phyloP scores from a whole-genome alignment of 331 rosid genomes.

The Quercus phellos region DNA sequence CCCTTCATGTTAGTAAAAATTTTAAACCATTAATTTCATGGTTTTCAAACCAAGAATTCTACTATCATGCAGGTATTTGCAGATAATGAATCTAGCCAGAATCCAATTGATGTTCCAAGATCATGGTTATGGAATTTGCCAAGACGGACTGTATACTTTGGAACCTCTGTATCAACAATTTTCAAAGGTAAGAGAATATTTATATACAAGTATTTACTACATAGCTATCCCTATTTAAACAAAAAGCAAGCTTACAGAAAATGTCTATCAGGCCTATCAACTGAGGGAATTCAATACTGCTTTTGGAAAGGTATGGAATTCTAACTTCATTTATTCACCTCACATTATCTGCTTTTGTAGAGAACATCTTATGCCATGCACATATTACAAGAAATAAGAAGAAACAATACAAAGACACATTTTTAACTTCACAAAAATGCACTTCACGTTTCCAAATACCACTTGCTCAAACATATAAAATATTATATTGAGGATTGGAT shows the following conservation, averaged over 20 bases:
- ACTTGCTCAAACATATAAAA: not conserved
- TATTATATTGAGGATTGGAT: not conserved
- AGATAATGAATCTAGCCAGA: conserved; percentile 67
- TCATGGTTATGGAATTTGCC: conserved; percentile 88
- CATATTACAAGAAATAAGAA: not conserved
- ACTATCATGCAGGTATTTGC: conserved; percentile 73
- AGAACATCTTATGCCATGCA: not conserved
- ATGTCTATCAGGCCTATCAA: conserved; percentile 59
- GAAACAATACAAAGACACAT: not conserved
- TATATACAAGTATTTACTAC: conserved; percentile 7
- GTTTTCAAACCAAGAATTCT: not conserved
- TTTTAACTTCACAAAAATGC: not conserved
- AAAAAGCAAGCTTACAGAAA: conserved; percentile 16
- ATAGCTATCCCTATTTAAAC: conserved; percentile 16
- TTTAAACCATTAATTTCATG: not conserved
- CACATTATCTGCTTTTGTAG: conserved; percentile 7
- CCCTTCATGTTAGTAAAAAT: not conserved
- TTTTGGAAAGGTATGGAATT: conserved; percentile 86
- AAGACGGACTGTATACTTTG: conserved; percentile 83
- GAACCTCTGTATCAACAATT: conserved; percentile 79
- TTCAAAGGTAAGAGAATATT: conserved; percentile 54
- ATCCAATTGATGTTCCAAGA: conserved; percentile 80
- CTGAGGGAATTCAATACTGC: conserved; percentile 83
- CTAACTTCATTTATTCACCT: conserved; percentile 11
- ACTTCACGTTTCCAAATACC: not conserved